phyloP scores from a whole-genome alignment of 495 filamentous ascomycete genomes.

The Parachaetomium inaequale region DNA sequence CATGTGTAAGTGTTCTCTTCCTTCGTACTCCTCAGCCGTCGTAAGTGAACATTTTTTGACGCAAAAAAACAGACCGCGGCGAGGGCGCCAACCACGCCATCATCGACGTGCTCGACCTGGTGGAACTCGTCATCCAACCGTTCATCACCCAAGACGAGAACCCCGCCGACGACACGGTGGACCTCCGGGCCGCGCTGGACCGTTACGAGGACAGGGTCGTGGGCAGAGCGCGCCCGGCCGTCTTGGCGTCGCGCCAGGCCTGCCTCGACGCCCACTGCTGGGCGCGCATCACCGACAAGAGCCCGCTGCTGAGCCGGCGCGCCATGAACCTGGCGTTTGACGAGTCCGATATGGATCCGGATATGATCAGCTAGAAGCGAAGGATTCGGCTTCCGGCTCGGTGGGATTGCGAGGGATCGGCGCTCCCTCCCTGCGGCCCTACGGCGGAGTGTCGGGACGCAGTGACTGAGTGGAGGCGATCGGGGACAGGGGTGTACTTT shows the following conservation, averaged over 20 bases:
- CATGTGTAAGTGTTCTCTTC: slow-evolving; percentile 50
- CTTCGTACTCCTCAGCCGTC: background rate
- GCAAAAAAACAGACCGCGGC: slow-evolving; percentile 36
- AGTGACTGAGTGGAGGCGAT: background rate
- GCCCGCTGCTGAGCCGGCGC: slow-evolving; percentile 36
- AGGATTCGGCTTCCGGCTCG: background rate
- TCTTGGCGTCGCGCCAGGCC: slow-evolving; percentile 55
- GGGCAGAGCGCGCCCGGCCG: slow-evolving; percentile 47
- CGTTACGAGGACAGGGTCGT: slow-evolving; percentile 52
- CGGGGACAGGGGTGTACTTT: slow-evolving; percentile 2
- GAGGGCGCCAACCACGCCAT: slow-evolving; percentile 47
- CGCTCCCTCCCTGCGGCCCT: no score
- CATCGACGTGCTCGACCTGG: slow-evolving; percentile 37
- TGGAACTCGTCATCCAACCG: slow-evolving; percentile 20
- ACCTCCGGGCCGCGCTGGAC: slow-evolving; percentile 36
- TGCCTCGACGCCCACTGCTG: slow-evolving; percentile 64
- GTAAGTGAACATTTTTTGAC: background rate
- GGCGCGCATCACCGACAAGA: slow-evolving; percentile 30
- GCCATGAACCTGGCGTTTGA: slow-evolving; percentile 31
- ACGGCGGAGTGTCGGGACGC: slow-evolving; percentile 2
- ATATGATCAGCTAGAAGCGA: background rate
- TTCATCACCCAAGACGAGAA: background rate
- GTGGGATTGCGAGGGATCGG: background rate
- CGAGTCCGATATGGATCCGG: slow-evolving; percentile 10
- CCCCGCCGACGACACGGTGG: background rate